Percentiles rank a stretch among this genome's conserved stretches.
These are phyloP conservation scores for Austroboletus niveus DNA, from an alignment of 1,284 basidiomycete species.

Conservation along the genomic window DNA sequence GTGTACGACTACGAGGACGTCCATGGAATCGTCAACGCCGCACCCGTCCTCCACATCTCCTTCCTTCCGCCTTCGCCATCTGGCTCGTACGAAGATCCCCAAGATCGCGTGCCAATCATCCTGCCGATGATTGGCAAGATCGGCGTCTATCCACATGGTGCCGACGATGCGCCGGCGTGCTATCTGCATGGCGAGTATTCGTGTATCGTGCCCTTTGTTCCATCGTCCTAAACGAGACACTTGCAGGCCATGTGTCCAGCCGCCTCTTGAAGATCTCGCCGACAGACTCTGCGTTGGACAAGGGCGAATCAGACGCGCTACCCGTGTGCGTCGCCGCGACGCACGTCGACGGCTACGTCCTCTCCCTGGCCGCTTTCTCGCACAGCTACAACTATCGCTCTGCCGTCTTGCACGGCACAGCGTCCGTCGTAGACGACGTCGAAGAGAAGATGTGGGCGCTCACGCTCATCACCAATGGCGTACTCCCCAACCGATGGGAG, in stretches of 20 bases:
- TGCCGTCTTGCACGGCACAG: slow-evolving; percentile 22
- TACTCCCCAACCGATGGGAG: slow-evolving; percentile 27
- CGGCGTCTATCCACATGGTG: slow-evolving; percentile 14
- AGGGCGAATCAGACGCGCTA: slow-evolving; percentile 7
- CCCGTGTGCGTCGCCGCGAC: slow-evolving; percentile 24
- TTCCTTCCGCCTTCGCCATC: slow-evolving; percentile 22
- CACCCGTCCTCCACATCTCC: slow-evolving; percentile 26
- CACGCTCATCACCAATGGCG: slow-evolving; percentile 20
- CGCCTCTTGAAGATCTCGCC: slow-evolving; percentile 27
- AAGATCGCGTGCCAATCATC: slow-evolving; percentile 20
- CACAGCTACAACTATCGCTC: slow-evolving; percentile 30
- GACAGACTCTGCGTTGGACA: background rate
- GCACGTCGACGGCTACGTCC: slow-evolving; percentile 25
- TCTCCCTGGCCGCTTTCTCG: slow-evolving; percentile 24
- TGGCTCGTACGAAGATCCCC: slow-evolving; percentile 9
- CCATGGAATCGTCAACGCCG: slow-evolving; percentile 21
- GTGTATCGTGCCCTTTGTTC: background rate
- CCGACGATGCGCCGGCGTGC: slow-evolving; percentile 12
- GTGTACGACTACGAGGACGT: slow-evolving; percentile 21
- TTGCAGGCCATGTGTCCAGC: slow-evolving; percentile 23
- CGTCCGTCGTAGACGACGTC: slow-evolving; percentile 11
- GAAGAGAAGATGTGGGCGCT: slow-evolving; percentile 29
- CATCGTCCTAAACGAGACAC: background rate
- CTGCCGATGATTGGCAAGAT: slow-evolving; percentile 29
- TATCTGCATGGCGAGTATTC: slow-evolving; percentile 24